Evolutionary conservation across 163 green algal species (phyloP).

Genomic region (Trebouxiophyceae sp.): DNA sequence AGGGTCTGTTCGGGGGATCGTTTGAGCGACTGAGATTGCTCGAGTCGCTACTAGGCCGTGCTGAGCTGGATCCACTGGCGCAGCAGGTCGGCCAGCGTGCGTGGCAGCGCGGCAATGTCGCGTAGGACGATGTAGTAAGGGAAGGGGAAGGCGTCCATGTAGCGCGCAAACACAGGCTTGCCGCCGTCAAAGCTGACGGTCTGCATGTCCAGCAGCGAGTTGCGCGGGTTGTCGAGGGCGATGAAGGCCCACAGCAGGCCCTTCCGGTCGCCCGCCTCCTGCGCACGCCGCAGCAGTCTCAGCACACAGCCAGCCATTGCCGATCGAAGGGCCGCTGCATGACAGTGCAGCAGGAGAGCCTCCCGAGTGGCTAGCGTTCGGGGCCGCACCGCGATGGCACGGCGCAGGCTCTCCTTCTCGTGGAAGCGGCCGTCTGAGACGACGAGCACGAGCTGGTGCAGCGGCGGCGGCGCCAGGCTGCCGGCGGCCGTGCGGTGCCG

Average conservation of each 20-base stretch:
- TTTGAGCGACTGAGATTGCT: not conserved
- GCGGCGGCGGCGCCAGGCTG: not conserved
- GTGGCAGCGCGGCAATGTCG: constrained; percentile 80
- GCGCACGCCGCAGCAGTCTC: not conserved
- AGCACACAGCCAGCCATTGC: not conserved
- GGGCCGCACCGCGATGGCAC: constrained; percentile 39
- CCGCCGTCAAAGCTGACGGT: constrained; percentile 80
- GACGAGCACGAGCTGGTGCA: constrained; percentile 90
- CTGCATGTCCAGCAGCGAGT: constrained; percentile 66
- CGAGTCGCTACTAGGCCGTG: not conserved
- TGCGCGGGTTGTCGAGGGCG: constrained; percentile 76
- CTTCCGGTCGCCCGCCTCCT: constrained; percentile 29
- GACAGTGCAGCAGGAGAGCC: no score
- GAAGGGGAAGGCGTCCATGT: constrained; percentile 98
- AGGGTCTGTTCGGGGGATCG: not conserved
- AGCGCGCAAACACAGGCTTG: constrained; percentile 84
- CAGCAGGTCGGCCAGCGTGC: constrained; percentile 84
- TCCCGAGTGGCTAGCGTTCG: no score
- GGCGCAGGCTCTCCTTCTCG: constrained; percentile 80
- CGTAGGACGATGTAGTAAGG: constrained; percentile 94
- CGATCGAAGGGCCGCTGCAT: not conserved
- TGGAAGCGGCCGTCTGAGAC: constrained; percentile 95
- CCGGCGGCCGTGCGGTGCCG: constrained; percentile 6
- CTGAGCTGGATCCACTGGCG: constrained; percentile 94
- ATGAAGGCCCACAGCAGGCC: constrained; percentile 94